Conservation (phyloP, 2,329 filamentous ascomycete species). For the Dryadomyces quercivorus region DNA sequence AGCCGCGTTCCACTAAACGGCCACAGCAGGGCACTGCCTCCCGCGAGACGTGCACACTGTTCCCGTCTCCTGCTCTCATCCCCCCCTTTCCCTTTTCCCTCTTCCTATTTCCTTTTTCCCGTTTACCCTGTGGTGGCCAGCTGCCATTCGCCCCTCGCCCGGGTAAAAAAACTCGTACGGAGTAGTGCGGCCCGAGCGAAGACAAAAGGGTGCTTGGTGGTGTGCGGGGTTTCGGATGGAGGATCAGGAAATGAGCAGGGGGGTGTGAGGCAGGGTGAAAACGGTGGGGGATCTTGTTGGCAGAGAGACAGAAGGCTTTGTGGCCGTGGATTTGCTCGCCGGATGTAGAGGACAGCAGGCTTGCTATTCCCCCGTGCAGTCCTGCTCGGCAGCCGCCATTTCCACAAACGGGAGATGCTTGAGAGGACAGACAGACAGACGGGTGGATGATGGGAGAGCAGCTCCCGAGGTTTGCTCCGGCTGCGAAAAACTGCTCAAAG, state of each 20-base stretch:
- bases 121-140: not conserved
- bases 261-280: constrained; percentile 6
- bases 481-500: not conserved
- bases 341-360: too few relatives aligned
- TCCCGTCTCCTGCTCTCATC: too few relatives aligned
- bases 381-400: too few relatives aligned
- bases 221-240: not conserved
- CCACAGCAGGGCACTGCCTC: not conserved
- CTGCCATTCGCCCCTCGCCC: constrained; percentile 4
- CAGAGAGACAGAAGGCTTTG: not conserved
- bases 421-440: not conserved
- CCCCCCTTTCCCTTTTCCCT: too few relatives aligned
- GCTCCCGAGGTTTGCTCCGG: not conserved
- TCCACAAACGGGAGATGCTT: not conserved
- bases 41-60: not conserved
- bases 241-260: not conserved
- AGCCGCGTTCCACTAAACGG: not conserved
- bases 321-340: not conserved
- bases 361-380: too few relatives aligned
- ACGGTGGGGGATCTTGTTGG: not conserved
- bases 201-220: not conserved
- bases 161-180: not conserved
- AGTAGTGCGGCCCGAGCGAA: not conserved
- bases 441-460: not conserved
- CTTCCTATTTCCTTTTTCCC: not conserved